phyloP scores from a whole-genome alignment of 2,329 filamentous ascomycete genomes.

The Alternaria sp. region DNA sequence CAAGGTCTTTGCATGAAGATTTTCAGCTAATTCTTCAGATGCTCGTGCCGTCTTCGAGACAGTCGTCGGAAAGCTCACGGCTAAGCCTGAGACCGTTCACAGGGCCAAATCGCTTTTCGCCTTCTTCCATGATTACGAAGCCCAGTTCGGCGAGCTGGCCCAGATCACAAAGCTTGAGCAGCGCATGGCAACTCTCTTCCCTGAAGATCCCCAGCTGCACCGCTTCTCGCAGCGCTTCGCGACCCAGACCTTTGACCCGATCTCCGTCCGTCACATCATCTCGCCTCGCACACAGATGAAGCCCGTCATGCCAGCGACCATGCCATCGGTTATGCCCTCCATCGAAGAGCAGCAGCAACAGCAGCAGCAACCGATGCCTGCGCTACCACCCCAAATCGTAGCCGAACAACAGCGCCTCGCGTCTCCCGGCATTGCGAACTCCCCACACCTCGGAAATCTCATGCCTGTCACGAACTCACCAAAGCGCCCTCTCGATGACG shows the following conservation, averaged over 20 bases:
- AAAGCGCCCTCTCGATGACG: slow-evolving; percentile 58
- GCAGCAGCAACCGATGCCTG: slow-evolving; percentile 19
- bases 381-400: slow-evolving; percentile 24
- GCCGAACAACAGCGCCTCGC: slow-evolving; percentile 31
- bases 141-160: slow-evolving; percentile 87
- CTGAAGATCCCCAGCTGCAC: slow-evolving; percentile 77
- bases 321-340: slow-evolving; percentile 32
- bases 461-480: slow-evolving; percentile 49
- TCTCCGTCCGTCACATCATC: slow-evolving; percentile 79
- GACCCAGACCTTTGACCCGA: slow-evolving; percentile 74
- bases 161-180: slow-evolving; percentile 91
- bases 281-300: slow-evolving; percentile 80
- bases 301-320: slow-evolving; percentile 45
- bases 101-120: slow-evolving; percentile 86
- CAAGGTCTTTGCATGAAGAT: background rate
- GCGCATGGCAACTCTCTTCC: slow-evolving; percentile 92
- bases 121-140: slow-evolving; percentile 96
- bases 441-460: slow-evolving; percentile 37
- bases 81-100: slow-evolving; percentile 73
- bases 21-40: slow-evolving; percentile 60
- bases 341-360: background rate
- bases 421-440: slow-evolving; percentile 38
- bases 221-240: slow-evolving; percentile 81
- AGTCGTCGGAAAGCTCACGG: slow-evolving; percentile 79
- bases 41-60: slow-evolving; percentile 96